Percentiles rank a stretch among this genome's conserved stretches.
phyloP scores from a whole-genome alignment of 176 grass and related monocot species.

The Musa beccarii region DNA sequence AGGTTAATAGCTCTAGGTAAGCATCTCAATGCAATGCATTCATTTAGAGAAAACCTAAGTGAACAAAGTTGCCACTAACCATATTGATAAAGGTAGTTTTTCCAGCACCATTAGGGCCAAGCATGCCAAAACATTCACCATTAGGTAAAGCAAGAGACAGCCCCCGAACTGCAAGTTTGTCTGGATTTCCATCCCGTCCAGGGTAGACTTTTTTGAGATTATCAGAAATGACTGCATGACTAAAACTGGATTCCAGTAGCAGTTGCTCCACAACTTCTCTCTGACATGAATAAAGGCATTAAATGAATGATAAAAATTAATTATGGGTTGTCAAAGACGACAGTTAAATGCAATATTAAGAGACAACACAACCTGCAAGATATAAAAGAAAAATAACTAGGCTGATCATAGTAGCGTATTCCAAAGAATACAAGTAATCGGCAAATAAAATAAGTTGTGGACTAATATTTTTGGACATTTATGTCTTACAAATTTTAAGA shows the following conservation, averaged over 20 bases:
- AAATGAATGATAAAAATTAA: not conserved
- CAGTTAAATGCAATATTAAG: not conserved
- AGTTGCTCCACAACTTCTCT: constrained; percentile 62
- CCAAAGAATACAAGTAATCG: no score
- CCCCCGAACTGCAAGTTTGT: constrained; percentile 79
- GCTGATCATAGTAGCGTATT: no score
- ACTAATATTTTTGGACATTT: no score
- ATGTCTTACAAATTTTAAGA: no score
- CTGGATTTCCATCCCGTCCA: constrained; percentile 76
- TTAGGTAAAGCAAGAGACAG: constrained; percentile 85
- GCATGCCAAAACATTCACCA: constrained; percentile 96
- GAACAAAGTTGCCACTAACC: constrained; percentile 28
- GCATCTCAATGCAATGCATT: not conserved
- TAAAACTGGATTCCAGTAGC: constrained; percentile 33
- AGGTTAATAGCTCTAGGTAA: not conserved
- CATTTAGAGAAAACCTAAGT: not conserved
- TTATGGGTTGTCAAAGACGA: not conserved
- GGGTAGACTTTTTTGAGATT: constrained; percentile 75
- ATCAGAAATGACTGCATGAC: constrained; percentile 57
- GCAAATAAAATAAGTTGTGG: no score
- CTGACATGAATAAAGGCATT: constrained; percentile 21
- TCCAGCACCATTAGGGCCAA: constrained; percentile 86
- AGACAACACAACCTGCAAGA: no score
- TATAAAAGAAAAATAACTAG: no score
- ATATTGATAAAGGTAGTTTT: constrained; percentile 99